Percentiles rank a stretch among this genome's conserved stretches.
These are phyloP conservation scores for Zymoseptoria brevis DNA, from an alignment of 2,329 filamentous ascomycete species.

Conservation along the genomic window DNA sequence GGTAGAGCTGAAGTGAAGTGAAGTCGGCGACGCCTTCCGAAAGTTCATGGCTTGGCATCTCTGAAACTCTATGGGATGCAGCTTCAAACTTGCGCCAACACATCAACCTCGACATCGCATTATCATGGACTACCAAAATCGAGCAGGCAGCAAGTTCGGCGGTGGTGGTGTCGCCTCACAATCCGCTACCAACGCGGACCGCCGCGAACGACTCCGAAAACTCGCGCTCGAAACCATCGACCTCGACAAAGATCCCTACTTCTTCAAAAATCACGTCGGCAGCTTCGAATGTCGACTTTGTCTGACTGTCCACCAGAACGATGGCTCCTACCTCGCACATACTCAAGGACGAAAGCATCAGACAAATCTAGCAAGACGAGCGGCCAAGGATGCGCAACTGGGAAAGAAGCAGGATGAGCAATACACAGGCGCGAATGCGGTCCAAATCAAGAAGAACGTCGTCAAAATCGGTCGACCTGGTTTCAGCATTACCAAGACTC, in stretches of 20 bases:
- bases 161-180: conserved; percentile 93
- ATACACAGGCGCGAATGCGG: conserved; percentile 70
- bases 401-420: conserved; percentile 53
- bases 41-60: neutral
- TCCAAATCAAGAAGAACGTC: conserved; percentile 64
- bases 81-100: neutral
- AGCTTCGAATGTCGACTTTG: conserved; percentile 97
- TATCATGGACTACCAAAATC: conserved; percentile 56
- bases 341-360: conserved; percentile 98
- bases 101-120: neutral
- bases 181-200: conserved; percentile 90
- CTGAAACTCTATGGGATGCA: neutral
- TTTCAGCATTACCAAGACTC: conserved; percentile 95
- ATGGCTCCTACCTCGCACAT: conserved; percentile 96
- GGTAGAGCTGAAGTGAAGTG: neutral
- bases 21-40: neutral
- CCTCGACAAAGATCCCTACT: conserved; percentile 98
- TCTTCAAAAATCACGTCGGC: conserved; percentile 99
- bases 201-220: conserved; percentile 92
- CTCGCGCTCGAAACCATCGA: conserved; percentile 98
- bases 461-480: conserved; percentile 94
- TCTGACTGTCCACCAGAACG: conserved; percentile 95
- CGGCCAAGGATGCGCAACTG: conserved; percentile 90
- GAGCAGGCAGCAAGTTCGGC: conserved; percentile 94
- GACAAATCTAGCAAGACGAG: conserved; percentile 91